Base-by-base conservation (phyloP, 1,284 basidiomycete genomes). In the Kalmanozyma brasiliensis region DNA sequence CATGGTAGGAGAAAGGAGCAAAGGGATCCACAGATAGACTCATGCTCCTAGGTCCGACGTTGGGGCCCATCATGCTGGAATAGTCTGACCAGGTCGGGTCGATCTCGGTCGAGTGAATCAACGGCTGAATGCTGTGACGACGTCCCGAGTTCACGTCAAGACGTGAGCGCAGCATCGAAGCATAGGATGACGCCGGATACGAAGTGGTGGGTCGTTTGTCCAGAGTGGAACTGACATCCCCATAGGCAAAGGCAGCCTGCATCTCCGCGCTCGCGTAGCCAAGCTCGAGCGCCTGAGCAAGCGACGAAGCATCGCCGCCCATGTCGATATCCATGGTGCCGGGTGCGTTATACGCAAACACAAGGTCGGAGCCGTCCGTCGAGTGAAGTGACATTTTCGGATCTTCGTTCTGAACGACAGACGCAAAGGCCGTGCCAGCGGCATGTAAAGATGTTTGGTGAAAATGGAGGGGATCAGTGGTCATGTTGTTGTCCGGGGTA, bases 71-170 rank as follows among this genome's bases (percentile, higher is more conserved):
- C 22, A 56, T 32, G 22, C 37, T 53, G 26, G 41, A 44, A 29
- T 56, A 69, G 32, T 56, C 65, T 23, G 52, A 19, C 35, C 61
- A 49, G 14, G 56, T 58, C 20, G 58, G 60, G 55, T 57, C 42
- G 26, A 53, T 66, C 19, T 68, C 65, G 13, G 40, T 32, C 33
- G 65, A 59, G 8, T 62, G 58, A 66, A 77, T 60, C 38, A 77
- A 24, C 1, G 74, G 36, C 53, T 76, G 73, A 26, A 77, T 74
- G 62, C 75, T 77, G 51, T 77, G 75, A 32, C 75, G 61, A 42
- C 73, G 62, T 16, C 66, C 58, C 20, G 68, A 66, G 33, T 65
- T 60, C 24, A 57, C 66, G 4, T 61, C 60, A 22, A 41, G 55
- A 44, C 71, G 69, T 9, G 56, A 42, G 10, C 61, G 55, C 45